Base-by-base conservation (phyloP, 768 basidiomycete genomes). In the Tulasnella sp. region DNA sequence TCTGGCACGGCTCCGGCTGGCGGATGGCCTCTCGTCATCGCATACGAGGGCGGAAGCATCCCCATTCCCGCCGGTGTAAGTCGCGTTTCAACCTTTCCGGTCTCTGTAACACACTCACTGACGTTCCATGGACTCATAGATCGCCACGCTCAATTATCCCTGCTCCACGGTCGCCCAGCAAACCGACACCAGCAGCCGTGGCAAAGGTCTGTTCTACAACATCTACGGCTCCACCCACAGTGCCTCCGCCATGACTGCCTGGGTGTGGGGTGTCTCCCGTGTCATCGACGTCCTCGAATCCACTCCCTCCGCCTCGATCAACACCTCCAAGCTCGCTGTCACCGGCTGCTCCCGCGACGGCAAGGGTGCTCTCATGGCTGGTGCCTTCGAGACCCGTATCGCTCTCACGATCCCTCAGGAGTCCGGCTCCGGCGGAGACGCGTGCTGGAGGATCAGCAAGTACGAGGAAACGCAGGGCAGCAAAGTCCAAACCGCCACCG, bases 381-480 rank as follows among this genome's bases (percentile, higher is more conserved):
- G 86, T 34, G 87, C 86, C 34, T 86, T 87, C 76, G 86, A 88
- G 74, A 77, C 80, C 1, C 86, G 86, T 73, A 84, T 88, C 74
- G 84, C 84, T 9, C 80, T 88, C 73, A 87, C 86, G 6, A 84
- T 88, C 74, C 85, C 86, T 5, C 87, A 88, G 77, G 86, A 88
- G 78, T 87, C 86, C 14, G 87, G 87, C 12, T 85, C 86, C 14
- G 86, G 87, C 64, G 86, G 87, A 6, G 83, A 82, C 32, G 84
- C 83, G n/a, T 85, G 84, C 79, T 88, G 87, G 87, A 83, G 86
- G 52, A 79, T 88, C 72, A 87, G 86, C 29, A 82, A 84, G 75
- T 82, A 76, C 64, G 83, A 85, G 81, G 77, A 82, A 74, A 75
- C 77, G 40, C 76, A 75, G n/a, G 86, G 86, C 1, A 79, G 79